Evolutionary conservation across 805 yeast genomes (phyloP).

Genomic region (Starmerella ratchasimensis): DNA sequence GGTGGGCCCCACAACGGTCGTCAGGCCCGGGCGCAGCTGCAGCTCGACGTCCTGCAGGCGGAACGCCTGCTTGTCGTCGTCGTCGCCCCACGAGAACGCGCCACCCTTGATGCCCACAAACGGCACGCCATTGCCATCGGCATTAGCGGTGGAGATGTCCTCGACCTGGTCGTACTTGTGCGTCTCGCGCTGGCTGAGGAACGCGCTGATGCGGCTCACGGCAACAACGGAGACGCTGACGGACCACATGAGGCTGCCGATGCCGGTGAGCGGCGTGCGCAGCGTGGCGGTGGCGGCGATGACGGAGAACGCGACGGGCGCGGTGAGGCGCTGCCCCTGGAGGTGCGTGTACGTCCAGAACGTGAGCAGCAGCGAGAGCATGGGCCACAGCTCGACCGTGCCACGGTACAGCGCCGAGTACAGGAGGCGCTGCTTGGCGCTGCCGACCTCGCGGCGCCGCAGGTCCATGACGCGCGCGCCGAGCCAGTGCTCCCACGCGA

Average conservation of each 20-base stretch:
- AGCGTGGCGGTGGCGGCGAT: conserved; percentile 73
- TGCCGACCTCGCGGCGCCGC: conserved; percentile 57
- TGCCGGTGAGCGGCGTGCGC: conserved; percentile 77
- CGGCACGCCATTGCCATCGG: conserved; percentile 34
- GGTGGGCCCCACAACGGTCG: conserved; percentile 86
- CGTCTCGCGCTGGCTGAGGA: conserved; percentile 71
- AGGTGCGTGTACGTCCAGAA: conserved; percentile 69
- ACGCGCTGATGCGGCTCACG: conserved; percentile 70
- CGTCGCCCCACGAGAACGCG: conserved; percentile 64
- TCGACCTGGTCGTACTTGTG: conserved; percentile 73
- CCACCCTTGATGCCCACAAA: conserved; percentile 60
- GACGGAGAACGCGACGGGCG: conserved; percentile 90
- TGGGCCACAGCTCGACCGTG: conserved; percentile 73
- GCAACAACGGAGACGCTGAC: conserved; percentile 88
- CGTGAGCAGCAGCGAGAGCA: conserved; percentile 63
- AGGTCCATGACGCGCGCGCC: conserved; percentile 53
- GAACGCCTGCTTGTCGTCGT: conserved; percentile 33
- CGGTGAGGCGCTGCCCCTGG: conserved; percentile 58
- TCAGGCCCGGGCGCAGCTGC: conserved; percentile 57
- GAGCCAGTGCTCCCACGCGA: conserved; percentile 90
- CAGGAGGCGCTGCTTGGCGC: conserved; percentile 43
- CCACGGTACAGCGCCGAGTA: conserved; percentile 56
- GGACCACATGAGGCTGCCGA: conserved; percentile 76
- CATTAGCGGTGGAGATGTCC: too few relatives aligned
- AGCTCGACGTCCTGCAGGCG: conserved; percentile 62